A percentile compares a stretch with the other conserved stretches of the same genome.
phyloP scores from a whole-genome alignment of 345 rosid genomes.

The Mangifera indica region DNA sequence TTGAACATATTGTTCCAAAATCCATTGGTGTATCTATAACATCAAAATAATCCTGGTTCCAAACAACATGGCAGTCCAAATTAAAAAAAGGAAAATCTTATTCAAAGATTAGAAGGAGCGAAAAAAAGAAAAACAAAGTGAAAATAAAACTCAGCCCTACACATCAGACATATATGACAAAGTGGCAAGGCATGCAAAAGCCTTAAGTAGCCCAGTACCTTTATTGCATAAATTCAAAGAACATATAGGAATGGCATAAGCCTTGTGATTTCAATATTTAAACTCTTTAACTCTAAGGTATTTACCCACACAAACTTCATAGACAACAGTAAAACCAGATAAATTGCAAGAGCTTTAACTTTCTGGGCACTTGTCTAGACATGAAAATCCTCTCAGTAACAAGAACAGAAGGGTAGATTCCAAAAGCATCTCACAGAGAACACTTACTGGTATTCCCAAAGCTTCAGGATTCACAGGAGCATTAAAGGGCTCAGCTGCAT shows the following conservation, averaged over 20 bases:
- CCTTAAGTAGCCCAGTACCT: neutral
- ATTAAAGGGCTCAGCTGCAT: slow-evolving; percentile 93
- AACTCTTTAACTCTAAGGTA: neutral
- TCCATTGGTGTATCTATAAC: slow-evolving; percentile 97
- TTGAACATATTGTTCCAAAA: slow-evolving; percentile 88
- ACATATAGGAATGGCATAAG: neutral
- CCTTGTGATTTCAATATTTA: neutral
- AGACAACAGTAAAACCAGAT: slow-evolving; percentile 4
- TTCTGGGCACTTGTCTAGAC: neutral
- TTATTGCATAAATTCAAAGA: neutral
- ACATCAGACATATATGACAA: neutral
- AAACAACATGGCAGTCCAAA: slow-evolving; percentile 7
- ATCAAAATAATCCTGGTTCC: slow-evolving; percentile 82
- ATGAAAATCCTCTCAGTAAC: neutral
- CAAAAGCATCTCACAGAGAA: neutral
- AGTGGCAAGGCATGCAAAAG: neutral
- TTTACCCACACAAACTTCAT: neutral
- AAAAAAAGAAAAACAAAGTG: neutral
- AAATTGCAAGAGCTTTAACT: neutral
- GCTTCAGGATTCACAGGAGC: slow-evolving; percentile 92
- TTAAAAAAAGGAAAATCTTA: slow-evolving; percentile 19
- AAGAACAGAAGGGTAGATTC: neutral
- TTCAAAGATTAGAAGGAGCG: neutral
- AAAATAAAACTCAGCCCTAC: neutral
- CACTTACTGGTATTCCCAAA: slow-evolving; percentile 93